Base-by-base conservation (phyloP, 2,329 filamentous ascomycete genomes). In the Pseudogymnoascus sp. region DNA sequence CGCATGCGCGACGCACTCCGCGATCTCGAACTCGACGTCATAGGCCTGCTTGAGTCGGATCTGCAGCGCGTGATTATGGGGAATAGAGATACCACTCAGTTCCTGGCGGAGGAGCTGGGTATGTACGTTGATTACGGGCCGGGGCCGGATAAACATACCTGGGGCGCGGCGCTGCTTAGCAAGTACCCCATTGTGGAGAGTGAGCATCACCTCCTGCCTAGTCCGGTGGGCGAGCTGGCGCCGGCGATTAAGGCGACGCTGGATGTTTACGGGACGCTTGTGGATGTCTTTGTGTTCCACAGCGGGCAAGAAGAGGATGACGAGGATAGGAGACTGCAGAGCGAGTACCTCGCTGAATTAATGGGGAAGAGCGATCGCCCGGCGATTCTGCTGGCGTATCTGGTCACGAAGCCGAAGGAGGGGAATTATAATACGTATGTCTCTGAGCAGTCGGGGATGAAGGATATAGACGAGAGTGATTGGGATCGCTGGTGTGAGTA, bases 401-500 rank as follows among this genome's bases (percentile, higher is more conserved):
- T 99, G 0, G 94, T 99, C 48, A 96, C 90, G 21, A 90, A 89
- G 74, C 94, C 94, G 0, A 81, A 88, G 5, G 79, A 96, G 77
- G 94, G 94, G 65, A 99, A 99, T 73, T 99, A 99, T 79, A 93
- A 97, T 73, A 96, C 87, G 0, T 97, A 96, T 69, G 94, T 97
- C 25, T 90, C 90, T 62, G 82, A 91, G 60, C 79, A 79, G 63
- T 96, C 89, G 63, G 90, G 92, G 8, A 99, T 99, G 94, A 87
- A 90, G 70, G 94, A 99, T 71, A 94, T 99, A 59, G 94, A 99
- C 71, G 84, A 87, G 0, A 87, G 81, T 2, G 94, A 99, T 73
- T 96, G 92, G 92, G 94, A 99, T 74, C 82, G 94, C 61, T 99
- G 94, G 94, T 99, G 94, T 78, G 93, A 99, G 78, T 99, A 99